These are phyloP conservation scores for Saccharomycopsis crataegensis DNA, from an alignment of 1,139 yeast species.

Conservation along the genomic window DNA sequence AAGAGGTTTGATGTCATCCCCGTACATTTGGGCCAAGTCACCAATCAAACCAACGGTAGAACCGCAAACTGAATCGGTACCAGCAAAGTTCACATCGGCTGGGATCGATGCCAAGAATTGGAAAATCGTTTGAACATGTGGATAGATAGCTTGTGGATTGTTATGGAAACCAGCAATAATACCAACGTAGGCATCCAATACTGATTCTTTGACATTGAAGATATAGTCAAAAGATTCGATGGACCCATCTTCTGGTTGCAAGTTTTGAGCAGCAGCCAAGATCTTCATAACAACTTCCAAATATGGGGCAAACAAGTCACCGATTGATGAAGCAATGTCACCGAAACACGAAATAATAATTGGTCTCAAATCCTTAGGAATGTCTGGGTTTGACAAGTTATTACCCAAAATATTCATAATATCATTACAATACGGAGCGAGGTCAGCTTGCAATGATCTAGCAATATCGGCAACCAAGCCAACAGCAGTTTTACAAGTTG, in stretches of 20 bases:
- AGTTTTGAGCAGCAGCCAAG: conserved; percentile 37
- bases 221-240: conserved; percentile 75
- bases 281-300: conserved; percentile 68
- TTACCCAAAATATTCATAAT: conserved; percentile 78
- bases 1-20: conserved; percentile 51
- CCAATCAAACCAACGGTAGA: conserved; percentile 86
- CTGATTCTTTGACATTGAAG: conserved; percentile 69
- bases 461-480: conserved; percentile 96
- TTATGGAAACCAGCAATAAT: conserved; percentile 80
- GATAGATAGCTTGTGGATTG: conserved; percentile 56
- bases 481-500: conserved; percentile 80
- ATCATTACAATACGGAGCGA: conserved; percentile 68
- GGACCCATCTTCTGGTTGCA: conserved; percentile 47
- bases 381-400: conserved; percentile 55
- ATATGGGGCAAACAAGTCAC: conserved; percentile 66
- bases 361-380: conserved; percentile 78
- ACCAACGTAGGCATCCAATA: conserved; percentile 92
- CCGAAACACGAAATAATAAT: conserved; percentile 92
- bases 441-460: conserved; percentile 74
- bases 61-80: conserved; percentile 61
- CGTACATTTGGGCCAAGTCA: conserved; percentile 83
- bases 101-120: conserved; percentile 56
- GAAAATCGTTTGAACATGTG: conserved; percentile 64
- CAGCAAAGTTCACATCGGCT: conserved; percentile 49
- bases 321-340: conserved; percentile 87